A percentile compares a stretch with the other conserved stretches of the same genome.
These are phyloP conservation scores for Cyberlindnera euphorbiiphila DNA, from an alignment of 805 yeast species.

Conservation along the genomic window DNA sequence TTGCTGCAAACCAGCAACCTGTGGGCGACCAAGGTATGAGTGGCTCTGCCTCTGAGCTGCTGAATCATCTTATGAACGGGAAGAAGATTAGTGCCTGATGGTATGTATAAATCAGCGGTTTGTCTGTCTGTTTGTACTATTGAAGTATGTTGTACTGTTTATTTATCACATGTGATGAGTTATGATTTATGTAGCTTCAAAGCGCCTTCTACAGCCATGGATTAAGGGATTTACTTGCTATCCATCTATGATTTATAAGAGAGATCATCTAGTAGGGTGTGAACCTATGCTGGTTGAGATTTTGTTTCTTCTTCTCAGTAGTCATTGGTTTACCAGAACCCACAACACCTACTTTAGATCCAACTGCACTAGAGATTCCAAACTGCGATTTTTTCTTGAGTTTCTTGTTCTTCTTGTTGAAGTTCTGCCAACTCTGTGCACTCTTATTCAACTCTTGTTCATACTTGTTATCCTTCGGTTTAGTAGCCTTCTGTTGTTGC, in stretches of 20 bases:
- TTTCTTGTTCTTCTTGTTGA: conserved; percentile 17
- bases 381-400: conserved; percentile 10
- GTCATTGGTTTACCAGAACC: conserved; percentile 15
- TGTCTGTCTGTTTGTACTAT: neutral
- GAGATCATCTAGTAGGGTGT: conserved; percentile 20
- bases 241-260: too few relatives aligned
- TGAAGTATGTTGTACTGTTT: neutral
- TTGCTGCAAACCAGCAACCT: conserved; percentile 28
- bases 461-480: conserved; percentile 9
- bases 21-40: conserved; percentile 23
- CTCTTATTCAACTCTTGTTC: conserved; percentile 14
- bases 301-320: conserved; percentile 8
- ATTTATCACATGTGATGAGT: too few relatives aligned
- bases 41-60: conserved; percentile 71
- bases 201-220: too few relatives aligned
- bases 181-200: neutral
- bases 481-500: conserved; percentile 8
- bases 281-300: conserved; percentile 11
- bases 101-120: neutral
- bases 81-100: conserved; percentile 41
- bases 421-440: conserved; percentile 21
- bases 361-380: conserved; percentile 10
- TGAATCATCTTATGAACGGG: conserved; percentile 82
- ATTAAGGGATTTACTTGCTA: too few relatives aligned
- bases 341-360: conserved; percentile 19